Evolutionary conservation across 371 early-diverging fungal genomes (phyloP).

Genomic region (Mucor plumbeus): DNA sequence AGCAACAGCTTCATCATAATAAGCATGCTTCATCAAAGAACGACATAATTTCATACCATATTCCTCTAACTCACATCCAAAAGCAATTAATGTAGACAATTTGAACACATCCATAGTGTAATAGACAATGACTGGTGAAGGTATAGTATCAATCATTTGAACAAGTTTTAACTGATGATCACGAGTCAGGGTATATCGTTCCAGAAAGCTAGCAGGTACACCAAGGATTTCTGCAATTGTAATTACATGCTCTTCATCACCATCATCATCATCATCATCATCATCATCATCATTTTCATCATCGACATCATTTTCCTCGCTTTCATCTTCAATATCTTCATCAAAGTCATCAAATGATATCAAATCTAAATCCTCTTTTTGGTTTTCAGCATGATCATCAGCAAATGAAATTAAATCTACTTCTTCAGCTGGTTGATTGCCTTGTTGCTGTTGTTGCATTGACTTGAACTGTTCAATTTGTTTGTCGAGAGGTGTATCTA

Average conservation of each 20-base stretch:
- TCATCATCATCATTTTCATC: constrained; percentile 14
- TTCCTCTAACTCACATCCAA: constrained; percentile 35
- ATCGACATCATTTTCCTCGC: constrained; percentile 9
- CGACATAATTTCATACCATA: constrained; percentile 37
- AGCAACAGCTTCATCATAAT: constrained; percentile 39
- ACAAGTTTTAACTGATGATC: constrained; percentile 35
- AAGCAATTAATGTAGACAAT: constrained; percentile 20
- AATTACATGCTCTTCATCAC: constrained; percentile 12
- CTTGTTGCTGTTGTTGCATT: not conserved
- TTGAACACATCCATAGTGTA: constrained; percentile 42
- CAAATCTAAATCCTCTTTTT: constrained; percentile 21
- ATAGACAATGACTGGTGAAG: constrained; percentile 37
- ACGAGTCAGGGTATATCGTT: constrained; percentile 7
- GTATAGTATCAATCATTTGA: constrained; percentile 45
- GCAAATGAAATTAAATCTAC: constrained; percentile 39
- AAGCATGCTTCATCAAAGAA: constrained; percentile 28
- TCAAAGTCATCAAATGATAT: constrained; percentile 37
- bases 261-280: constrained; percentile 26
- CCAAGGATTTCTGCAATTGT: constrained; percentile 13
- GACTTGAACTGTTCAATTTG: constrained; percentile 7
- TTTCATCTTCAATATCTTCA: constrained; percentile 15
- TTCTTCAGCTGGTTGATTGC: constrained; percentile 5
- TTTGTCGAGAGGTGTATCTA: constrained; percentile 29
- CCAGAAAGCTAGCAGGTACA: constrained; percentile 12
- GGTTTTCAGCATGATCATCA: constrained; percentile 11